Evolutionary conservation across 1,139 yeast genomes (phyloP).

Genomic region (Nakaseomyces delphensis): DNA sequence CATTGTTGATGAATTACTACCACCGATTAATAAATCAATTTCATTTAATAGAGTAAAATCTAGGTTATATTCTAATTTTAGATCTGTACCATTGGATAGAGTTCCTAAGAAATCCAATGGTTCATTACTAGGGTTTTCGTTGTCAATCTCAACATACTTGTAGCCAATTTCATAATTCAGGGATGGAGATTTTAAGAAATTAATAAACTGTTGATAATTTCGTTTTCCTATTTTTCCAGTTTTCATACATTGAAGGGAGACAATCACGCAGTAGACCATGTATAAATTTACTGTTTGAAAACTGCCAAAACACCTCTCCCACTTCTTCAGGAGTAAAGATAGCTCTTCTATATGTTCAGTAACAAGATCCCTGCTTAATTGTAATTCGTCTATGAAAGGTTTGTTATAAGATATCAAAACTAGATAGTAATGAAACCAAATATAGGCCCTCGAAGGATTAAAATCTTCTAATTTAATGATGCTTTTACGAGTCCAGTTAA

Average conservation of each 20-base stretch:
- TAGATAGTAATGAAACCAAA: conserved; percentile 49
- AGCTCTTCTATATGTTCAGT: conserved; percentile 30
- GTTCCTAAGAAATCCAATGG: conserved; percentile 21
- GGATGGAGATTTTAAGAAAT: conserved; percentile 20
- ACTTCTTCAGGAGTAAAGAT: conserved; percentile 28
- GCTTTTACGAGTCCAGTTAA: conserved; percentile 39
- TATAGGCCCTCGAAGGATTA: conserved; percentile 45
- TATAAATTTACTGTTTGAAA: conserved; percentile 24
- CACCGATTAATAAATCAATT: conserved; percentile 25
- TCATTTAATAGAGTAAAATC: conserved; percentile 28
- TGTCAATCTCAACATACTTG: conserved; percentile 22
- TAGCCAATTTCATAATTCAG: conserved; percentile 25
- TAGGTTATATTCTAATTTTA: conserved; percentile 27
- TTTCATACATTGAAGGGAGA: conserved; percentile 27
- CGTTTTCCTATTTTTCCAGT: conserved; percentile 18
- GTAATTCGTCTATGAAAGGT: conserved; percentile 38
- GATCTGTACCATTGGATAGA: conserved; percentile 25
- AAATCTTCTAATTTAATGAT: conserved; percentile 35
- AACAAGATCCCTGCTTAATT: conserved; percentile 20
- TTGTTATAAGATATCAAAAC: conserved; percentile 48
- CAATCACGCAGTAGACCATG: conserved; percentile 26
- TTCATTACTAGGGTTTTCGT: conserved; percentile 16
- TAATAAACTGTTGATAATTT: conserved; percentile 14
- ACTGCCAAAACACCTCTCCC: conserved; percentile 29
- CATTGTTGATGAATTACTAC: conserved; percentile 2